Evolutionary conservation across 2,329 filamentous ascomycete genomes (phyloP), one percentile per base, ranked within the genome.

Genomic region (Macroventuria anomochaeta): DNA sequence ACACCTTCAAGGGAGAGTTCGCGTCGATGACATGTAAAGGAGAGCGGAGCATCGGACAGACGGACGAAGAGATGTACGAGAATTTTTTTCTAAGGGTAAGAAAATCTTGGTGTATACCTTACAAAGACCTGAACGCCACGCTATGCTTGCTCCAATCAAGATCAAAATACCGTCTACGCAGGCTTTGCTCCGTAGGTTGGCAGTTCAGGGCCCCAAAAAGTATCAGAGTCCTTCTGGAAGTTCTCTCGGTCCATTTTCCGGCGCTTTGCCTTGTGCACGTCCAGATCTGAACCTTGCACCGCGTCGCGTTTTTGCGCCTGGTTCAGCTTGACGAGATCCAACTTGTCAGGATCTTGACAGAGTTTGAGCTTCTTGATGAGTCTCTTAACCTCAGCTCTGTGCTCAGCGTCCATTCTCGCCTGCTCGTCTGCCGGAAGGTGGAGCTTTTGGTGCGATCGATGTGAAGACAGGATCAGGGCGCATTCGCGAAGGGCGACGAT

Each of bases 271-370:
- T 76, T 75, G 18, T 61, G 69, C 58, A 77, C 76, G 47, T 76
- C 76, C 25, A 79, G 50, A 23, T 65, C 62, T 1, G 33, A 74
- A 0, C 72, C 72, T 33, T 63, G 57, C 7, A 74, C 70, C 1
- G 66, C 74, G 41, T 77, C 76, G 40, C 76, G 63, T 65, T 80
- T 85, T 63, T 87, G 82, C 17, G 85, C 84, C 58, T 83, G 82
- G 64, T 90, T 87, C 43, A 89, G 76, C 40, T 85, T 86, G 15
- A 91, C 86, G 3, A 93, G 74, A 71, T 93, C 88, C 36, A 83
- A 85, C 50, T 89, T 85, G 62, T 90, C 87, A 0, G 89, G 89
- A 65, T 93, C 89, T 52, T 87, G 81, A 63, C 89, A 93, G 63
- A 82, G 84, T 55, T 84, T 85, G n/a, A 93, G 78, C 70, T 91